Evolutionary conservation across 2,329 filamentous ascomycete genomes (phyloP).

Genomic region (Colletotrichum sp.): DNA sequence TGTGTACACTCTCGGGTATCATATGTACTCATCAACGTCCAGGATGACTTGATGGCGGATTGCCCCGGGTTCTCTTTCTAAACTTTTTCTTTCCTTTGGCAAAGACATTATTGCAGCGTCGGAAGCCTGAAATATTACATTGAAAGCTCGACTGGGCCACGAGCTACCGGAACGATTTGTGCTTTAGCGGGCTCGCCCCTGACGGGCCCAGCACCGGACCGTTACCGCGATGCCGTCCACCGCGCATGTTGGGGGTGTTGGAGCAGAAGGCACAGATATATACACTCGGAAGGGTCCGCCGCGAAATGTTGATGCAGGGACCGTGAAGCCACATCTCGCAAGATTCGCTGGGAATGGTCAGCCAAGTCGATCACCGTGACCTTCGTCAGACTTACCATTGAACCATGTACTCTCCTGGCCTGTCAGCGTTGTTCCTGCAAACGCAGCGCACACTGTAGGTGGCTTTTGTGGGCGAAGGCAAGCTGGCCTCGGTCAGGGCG

Average conservation of each 20-base stretch:
- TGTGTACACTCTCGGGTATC: conserved; percentile 32
- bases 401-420: conserved; percentile 61
- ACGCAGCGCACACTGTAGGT: conserved; percentile 59
- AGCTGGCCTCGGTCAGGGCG: conserved; percentile 53
- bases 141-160: neutral
- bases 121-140: neutral
- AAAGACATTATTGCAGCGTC: neutral
- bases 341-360: conserved; percentile 54
- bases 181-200: conserved; percentile 45
- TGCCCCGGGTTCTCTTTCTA: conserved; percentile 11
- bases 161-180: conserved; percentile 51
- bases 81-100: neutral
- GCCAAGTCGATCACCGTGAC: neutral
- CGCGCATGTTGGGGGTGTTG: conserved; percentile 60
- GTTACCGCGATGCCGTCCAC: conserved; percentile 48
- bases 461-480: conserved; percentile 49
- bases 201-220: conserved; percentile 30
- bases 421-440: conserved; percentile 50
- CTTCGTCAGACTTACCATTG: conserved; percentile 57
- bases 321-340: conserved; percentile 71
- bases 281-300: conserved; percentile 60
- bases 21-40: conserved; percentile 28
- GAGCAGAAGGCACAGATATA: conserved; percentile 70
- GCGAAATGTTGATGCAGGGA: conserved; percentile 65
- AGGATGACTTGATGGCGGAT: conserved; percentile 8